Evolutionary conservation across 2,329 filamentous ascomycete genomes (phyloP), one percentile per base, ranked within the genome.

Genomic region (Curvularia lunata): DNA sequence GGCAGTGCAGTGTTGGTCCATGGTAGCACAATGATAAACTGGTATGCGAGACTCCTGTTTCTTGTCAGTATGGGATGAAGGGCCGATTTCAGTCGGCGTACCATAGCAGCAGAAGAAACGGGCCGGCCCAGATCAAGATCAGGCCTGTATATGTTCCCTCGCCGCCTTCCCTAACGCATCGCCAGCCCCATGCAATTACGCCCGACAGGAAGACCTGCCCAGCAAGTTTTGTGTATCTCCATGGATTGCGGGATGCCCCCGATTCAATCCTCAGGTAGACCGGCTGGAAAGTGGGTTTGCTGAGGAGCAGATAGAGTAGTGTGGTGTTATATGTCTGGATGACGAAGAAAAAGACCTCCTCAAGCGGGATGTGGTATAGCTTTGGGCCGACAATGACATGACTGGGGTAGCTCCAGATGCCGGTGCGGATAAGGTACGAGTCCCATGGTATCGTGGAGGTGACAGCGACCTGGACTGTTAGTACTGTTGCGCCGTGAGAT

Each of bases 321-420:
- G 85, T 83, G 0, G 89, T 91, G 68, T 86, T 90, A 74, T 90
- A 91, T 1, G 89, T 91, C 75, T 92, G 90, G 23, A 92, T 85
- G 19, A 90, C 76, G 72, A 92, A 92, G 81, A 92, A 92, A 77
- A 91, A 91, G 4, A 91, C 75, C 71, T 92, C 89, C 68, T 92
- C 90, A 4, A 83, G 73, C 0, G 90, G 89, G 18, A 92, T 89
- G n/a, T 80, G 78, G 66, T 85, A 85, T 16, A 91, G 71, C 1
- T 81, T 87, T 0, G 81, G 81, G 0, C 89, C 90, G 34, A 88
- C 68, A 30, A 91, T 84, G 19, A 85, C 88, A 67, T 86, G 79
- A 10, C 81, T 76, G 1, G 89, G 89, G 68, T 91, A 92, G 9
- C 85, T 87, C 89, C 90, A 92, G 69, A 92, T 84, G 43, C 81